Evolutionary conservation across 1,284 basidiomycete genomes (phyloP), one percentile per base, ranked within the genome.

Genomic region (Cystobasidiaceae sp.): DNA sequence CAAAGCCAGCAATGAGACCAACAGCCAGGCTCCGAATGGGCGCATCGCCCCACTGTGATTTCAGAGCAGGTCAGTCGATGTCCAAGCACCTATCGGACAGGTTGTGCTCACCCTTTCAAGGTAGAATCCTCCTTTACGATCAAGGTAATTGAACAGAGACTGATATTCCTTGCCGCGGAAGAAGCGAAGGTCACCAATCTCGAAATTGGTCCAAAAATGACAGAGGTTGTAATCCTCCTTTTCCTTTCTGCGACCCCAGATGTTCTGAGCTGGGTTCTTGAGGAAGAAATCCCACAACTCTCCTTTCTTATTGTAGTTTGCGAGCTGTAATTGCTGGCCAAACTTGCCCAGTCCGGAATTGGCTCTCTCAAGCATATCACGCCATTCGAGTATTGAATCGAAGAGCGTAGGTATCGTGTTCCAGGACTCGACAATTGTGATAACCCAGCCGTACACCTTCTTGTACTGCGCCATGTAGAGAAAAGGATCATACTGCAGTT

Each of bases 31-130:
- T 73, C 41, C 77, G 74, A 1, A 78, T 76, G 5, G 77, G 78
- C 2, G 77, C 78, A 60, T 79, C 78, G 9, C 77, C 77, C 78
- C 78, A 79, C 64, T 76, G n/a, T n/a, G n/a, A n/a, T n/a, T n/a
- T n/a, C n/a, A n/a, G n/a, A n/a, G n/a, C n/a, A n/a, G n/a, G n/a
- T n/a, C n/a, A n/a, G n/a, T n/a, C n/a, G n/a, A n/a, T n/a, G n/a
- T n/a, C n/a, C n/a, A n/a, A n/a, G n/a, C n/a, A n/a, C n/a, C n/a
- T n/a, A n/a, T n/a, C n/a, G n/a, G n/a, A n/a, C n/a, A n/a, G n/a
- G n/a, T n/a, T n/a, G n/a, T n/a, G 63, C 71, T 11, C 50, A 72
- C 71, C 17, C 70, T 60, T 43, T 74, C 72, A 5, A 48, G 60
- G 44, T 69, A 74, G 52, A 74, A 71, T 2, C 77, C 77, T 3